Evolutionary conservation across 495 filamentous ascomycete species (phyloP), one percentile per base, ranked within the genome.

Genomic region (Platismatia glauca): DNA sequence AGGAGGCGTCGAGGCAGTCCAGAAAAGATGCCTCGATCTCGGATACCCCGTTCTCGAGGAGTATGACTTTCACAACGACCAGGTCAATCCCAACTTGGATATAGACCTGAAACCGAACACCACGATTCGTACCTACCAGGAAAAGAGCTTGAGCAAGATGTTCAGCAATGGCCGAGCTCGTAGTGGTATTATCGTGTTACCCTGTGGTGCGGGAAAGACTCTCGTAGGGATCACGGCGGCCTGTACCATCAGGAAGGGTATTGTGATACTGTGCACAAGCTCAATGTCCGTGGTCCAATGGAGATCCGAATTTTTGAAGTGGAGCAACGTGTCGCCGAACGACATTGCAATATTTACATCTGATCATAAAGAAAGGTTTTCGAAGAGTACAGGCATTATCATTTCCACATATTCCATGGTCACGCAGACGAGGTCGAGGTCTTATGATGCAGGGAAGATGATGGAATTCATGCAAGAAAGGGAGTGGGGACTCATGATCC

Each of bases 321-420:
- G 94, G 94, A 96, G 92, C 56, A 97, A 97, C 68, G 95, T 99
- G 69, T 89, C 90, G 67, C 90, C 94, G 0, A 85, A 91, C 62
- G 90, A 96, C 69, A 88, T 99, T 69, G 89, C 93, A 44, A 83
- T 96, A 63, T 99, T 99, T 72, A 97, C 94, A 4, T 91, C 92
- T 3, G 93, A 95, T 66, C 86, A 89, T 72, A 99, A 99, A 72
- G 85, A 88, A 50, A 89, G 86, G 67, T 96, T 99, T 74, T 83
- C 87, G 1, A 81, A 91, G 29, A 92, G 88, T 60, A 95, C 94
- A 0, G 95, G 94, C 62, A 90, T 97, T 68, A 93, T 97, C 67
- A 91, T 99, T 44, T 95, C 91, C 43, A 97, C 94, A 1, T 99
- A 99, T 72, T 91, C 90, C 55, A 99, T 99, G 94, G 90, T 99